A percentile compares a stretch with the other conserved stretches of the same genome.
Conservation (phyloP, 2,329 filamentous ascomycete species). For the Microdochium bolleyi region DNA sequence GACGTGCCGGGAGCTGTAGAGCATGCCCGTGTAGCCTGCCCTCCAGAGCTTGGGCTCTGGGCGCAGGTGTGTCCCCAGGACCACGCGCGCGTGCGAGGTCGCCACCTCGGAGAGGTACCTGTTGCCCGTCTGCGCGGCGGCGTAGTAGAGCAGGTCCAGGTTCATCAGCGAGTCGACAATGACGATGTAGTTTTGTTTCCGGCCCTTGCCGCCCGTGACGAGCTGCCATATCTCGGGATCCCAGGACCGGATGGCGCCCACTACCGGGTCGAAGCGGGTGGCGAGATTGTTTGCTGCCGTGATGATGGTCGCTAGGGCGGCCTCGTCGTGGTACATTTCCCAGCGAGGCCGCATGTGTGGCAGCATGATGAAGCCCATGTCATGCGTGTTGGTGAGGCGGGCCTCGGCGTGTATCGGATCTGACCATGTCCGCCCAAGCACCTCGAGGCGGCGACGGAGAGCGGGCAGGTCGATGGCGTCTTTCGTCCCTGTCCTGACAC, state of each 20-base stretch:
- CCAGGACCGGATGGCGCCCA: slow-evolving; percentile 41
- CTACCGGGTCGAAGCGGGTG: slow-evolving; percentile 29
- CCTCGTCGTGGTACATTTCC: slow-evolving; percentile 30
- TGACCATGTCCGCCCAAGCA: slow-evolving; percentile 15
- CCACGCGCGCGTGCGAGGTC: not conserved
- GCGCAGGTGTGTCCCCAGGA: no score
- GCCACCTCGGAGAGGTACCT: slow-evolving; percentile 16
- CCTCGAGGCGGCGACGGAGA: no score
- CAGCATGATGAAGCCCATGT: slow-evolving; percentile 46
- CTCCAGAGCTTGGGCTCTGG: no score
- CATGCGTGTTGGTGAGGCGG: slow-evolving; percentile 40
- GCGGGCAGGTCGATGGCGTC: no score
- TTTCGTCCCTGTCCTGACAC: no score
- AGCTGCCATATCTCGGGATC: slow-evolving; percentile 24
- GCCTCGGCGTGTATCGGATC: slow-evolving; percentile 25
- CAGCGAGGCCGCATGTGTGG: slow-evolving; percentile 39
- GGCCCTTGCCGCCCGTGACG: slow-evolving; percentile 6
- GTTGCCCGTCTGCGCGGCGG: slow-evolving; percentile 20
- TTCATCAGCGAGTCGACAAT: slow-evolving; percentile 15
- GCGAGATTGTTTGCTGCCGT: slow-evolving; percentile 34
- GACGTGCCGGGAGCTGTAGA: no score
- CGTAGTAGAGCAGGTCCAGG: slow-evolving; percentile 25
- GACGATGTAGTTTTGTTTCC: slow-evolving; percentile 9
- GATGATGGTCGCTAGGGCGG: slow-evolving; percentile 29
- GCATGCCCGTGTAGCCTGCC: slow-evolving; percentile 45